Percentiles rank a stretch among this genome's conserved stretches.
phyloP scores from a whole-genome alignment of 495 filamentous ascomycete genomes.

The Daldinia vernicosa region DNA sequence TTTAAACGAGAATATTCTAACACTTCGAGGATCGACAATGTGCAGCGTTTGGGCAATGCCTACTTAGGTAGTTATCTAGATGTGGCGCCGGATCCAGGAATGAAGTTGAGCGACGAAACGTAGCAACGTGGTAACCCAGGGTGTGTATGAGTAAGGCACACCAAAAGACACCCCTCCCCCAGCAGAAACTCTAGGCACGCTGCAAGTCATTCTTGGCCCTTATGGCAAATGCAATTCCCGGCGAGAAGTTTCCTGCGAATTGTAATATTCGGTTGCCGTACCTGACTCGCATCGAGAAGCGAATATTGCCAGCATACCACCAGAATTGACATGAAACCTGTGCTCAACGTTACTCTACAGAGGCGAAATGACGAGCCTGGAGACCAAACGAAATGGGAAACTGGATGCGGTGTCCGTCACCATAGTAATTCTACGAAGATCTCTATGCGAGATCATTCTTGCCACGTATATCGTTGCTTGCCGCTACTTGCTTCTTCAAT shows the following conservation, averaged over 20 bases:
- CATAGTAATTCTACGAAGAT: slow-evolving; percentile 31
- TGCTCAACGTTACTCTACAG: slow-evolving; percentile 32
- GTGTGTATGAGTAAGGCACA: slow-evolving; percentile 27
- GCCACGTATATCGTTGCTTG: slow-evolving; percentile 34
- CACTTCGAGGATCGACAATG: slow-evolving; percentile 29
- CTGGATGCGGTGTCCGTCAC: slow-evolving; percentile 17
- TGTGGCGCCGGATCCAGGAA: slow-evolving; percentile 12
- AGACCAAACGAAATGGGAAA: slow-evolving; percentile 24
- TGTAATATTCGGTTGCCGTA: slow-evolving; percentile 28
- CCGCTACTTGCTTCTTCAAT: slow-evolving; percentile 9
- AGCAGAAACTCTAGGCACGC: slow-evolving; percentile 29
- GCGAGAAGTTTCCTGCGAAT: slow-evolving; percentile 31
- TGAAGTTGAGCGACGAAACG: slow-evolving; percentile 32
- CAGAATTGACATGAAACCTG: slow-evolving; percentile 34
- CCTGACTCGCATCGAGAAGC: slow-evolving; percentile 27
- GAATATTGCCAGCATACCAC: slow-evolving; percentile 30
- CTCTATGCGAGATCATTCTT: slow-evolving; percentile 39
- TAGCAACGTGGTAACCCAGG: slow-evolving; percentile 30
- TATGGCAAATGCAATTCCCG: slow-evolving; percentile 44
- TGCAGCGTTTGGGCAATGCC: slow-evolving; percentile 12
- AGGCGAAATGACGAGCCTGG: slow-evolving; percentile 3
- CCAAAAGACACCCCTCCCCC: slow-evolving; percentile 31
- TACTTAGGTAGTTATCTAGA: slow-evolving; percentile 18
- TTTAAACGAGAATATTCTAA: slow-evolving; percentile 36
- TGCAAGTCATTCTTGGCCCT: slow-evolving; percentile 40